Conservation (phyloP, 768 basidiomycete species). For the Lanmaoa rubissima region DNA sequence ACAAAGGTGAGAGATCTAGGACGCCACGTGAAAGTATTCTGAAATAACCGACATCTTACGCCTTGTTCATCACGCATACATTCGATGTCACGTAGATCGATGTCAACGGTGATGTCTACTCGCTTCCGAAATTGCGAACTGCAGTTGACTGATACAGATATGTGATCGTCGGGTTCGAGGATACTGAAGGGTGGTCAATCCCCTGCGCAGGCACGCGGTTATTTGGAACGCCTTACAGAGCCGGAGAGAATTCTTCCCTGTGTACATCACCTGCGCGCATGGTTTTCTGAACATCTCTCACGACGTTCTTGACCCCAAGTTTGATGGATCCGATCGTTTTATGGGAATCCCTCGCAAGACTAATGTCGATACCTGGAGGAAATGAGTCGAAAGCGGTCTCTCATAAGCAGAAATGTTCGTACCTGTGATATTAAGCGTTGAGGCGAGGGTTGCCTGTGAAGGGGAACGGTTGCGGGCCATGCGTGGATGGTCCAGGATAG, state of each 20-base stretch:
- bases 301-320: not conserved
- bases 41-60: conserved; percentile 6
- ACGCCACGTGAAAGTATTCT: not conserved
- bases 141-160: conserved; percentile 1
- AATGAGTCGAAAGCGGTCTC: not conserved
- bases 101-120: not conserved
- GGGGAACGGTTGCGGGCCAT: not conserved
- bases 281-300: not conserved
- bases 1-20: not conserved
- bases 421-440: conserved; percentile 7
- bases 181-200: not conserved
- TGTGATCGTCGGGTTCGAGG: not conserved
- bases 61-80: not conserved
- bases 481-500: not conserved
- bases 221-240: conserved; percentile 6
- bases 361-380: not conserved
- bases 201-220: not conserved
- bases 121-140: not conserved
- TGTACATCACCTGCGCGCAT: not conserved
- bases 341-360: conserved; percentile 4
- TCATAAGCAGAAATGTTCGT: not conserved
- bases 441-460: not conserved
- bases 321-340: conserved; percentile 8
- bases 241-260: not conserved
- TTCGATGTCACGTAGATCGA: conserved; percentile 3